Evolutionary conservation across 805 yeast genomes (phyloP).

Genomic region (Ogataea glucozyma): DNA sequence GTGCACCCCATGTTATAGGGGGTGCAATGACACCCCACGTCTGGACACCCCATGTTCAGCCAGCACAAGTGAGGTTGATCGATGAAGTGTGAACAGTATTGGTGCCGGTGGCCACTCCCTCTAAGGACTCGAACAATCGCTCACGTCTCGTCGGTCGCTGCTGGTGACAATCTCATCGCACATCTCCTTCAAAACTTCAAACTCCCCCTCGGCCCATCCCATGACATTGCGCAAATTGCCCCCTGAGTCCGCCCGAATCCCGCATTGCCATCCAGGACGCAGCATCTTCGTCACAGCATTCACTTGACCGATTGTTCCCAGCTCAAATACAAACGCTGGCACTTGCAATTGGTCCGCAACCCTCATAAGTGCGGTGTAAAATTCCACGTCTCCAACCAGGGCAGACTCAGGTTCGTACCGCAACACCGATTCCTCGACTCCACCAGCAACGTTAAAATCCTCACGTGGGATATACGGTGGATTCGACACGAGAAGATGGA

Average conservation of each 20-base stretch:
- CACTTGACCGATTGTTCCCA: slow-evolving; percentile 66
- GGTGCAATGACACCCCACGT: too few species aligned
- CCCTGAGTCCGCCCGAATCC: slow-evolving; percentile 50
- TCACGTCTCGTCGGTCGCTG: neutral
- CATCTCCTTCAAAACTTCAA: slow-evolving; percentile 14
- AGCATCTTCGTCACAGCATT: slow-evolving; percentile 19
- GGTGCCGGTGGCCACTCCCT: too few species aligned
- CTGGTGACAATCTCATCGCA: slow-evolving; percentile 16
- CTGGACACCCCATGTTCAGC: too few species aligned
- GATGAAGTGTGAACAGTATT: too few species aligned
- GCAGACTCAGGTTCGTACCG: slow-evolving; percentile 77
- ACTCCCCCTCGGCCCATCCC: slow-evolving; percentile 49
- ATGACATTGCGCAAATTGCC: slow-evolving; percentile 59
- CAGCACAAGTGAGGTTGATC: too few species aligned
- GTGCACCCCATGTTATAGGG: too few species aligned
- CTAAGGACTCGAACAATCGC: too few species aligned
- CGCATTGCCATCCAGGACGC: slow-evolving; percentile 41
- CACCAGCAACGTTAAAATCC: slow-evolving; percentile 42
- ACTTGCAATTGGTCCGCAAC: slow-evolving; percentile 45
- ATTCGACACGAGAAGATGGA: slow-evolving; percentile 71
- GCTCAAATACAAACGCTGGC: slow-evolving; percentile 69
- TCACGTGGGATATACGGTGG: slow-evolving; percentile 79
- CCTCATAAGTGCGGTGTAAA: slow-evolving; percentile 56
- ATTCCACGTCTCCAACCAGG: slow-evolving; percentile 73
- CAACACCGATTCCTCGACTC: slow-evolving; percentile 65